Evolutionary conservation across 371 early-diverging fungal species (phyloP).

Genomic region (Mucor irregularis): DNA sequence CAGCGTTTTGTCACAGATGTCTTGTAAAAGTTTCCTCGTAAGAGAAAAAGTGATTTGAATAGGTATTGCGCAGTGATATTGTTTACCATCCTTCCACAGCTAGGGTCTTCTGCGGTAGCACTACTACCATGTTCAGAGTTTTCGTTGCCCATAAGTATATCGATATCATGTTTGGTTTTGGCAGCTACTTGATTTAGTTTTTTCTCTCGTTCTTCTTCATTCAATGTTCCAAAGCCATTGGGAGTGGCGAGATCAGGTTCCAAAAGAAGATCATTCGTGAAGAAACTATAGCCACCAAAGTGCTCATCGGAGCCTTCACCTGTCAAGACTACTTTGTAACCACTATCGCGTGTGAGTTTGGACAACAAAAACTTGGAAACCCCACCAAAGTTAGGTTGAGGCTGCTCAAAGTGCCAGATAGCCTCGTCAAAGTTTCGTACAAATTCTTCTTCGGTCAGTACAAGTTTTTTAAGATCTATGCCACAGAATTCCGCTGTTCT

Average conservation of each 20-base stretch:
- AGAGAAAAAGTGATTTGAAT: no score
- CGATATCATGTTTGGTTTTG: no score
- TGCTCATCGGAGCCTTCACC: conserved; percentile 97
- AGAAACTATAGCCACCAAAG: conserved; percentile 97
- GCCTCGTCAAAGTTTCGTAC: conserved; percentile 19
- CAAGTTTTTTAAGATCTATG: conserved; percentile 14
- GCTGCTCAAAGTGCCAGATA: conserved; percentile 22
- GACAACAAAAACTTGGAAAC: conserved; percentile 82
- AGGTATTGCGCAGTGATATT: not conserved
- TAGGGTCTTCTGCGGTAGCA: no score
- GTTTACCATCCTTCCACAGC: conserved; percentile 8
- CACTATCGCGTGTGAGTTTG: conserved; percentile 94
- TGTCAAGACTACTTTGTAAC: conserved; percentile 97
- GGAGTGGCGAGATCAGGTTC: conserved; percentile 22
- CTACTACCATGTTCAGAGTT: no score
- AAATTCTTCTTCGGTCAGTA: conserved; percentile 9
- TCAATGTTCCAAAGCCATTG: conserved; percentile 12
- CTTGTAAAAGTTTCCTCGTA: not conserved
- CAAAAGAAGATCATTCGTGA: conserved; percentile 62
- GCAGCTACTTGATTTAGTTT: no score
- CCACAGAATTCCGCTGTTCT: conserved; percentile 6
- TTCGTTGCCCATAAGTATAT: no score
- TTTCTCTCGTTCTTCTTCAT: conserved; percentile 9
- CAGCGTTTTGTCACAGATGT: not conserved
- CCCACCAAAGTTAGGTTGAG: conserved; percentile 12